Base-by-base conservation (phyloP, 2,329 filamentous ascomycete genomes). In the Hypoxylon sp. region DNA sequence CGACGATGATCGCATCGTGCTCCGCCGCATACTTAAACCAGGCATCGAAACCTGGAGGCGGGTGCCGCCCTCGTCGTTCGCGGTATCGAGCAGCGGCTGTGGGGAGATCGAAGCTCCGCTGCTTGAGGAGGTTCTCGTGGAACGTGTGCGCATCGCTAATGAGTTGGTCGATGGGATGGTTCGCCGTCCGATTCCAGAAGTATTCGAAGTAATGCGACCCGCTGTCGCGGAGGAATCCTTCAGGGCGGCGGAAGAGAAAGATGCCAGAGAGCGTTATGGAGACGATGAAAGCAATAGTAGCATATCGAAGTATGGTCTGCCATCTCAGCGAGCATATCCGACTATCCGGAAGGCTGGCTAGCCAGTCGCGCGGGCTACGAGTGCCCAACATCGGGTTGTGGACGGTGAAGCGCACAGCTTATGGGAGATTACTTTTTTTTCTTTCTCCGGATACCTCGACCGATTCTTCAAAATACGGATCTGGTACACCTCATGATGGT, bases 41-140 rank as follows among this genome's bases (percentile, higher is more conserved):
- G 50, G 82, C 79, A 66, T 88, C 83, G 73, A 91, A 91, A n/a
- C 86, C 86, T 0, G 88, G 89, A 2, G 89, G 89, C 1, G 88
- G 89, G 71, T 90, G 86, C 23, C 88, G 82, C 21, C 87, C 87
- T 67, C 88, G 82, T 51, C 83, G 82, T 25, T 79, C 75, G 62
- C 88, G 83, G 74, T 91, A 91, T 21, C 82, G 84, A 3, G 80
- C 79, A 0, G 89, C 86, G 4, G 87, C 85, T 13, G 84, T 81
- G 9, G 79, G 76, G 55, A 91, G 78, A 14, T 82, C 82, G 63
- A 77, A 78, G 34, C 86, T 87, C 65, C 83, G 81, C 34, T 80
- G 79, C 13, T 79, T 73, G 17, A 87, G 76, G 25, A 83, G 70
- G 7, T 74, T 70, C 13, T 81, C 78, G 68, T 86, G 85, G 14